A percentile compares a stretch with the other conserved stretches of the same genome.
phyloP scores from a whole-genome alignment of 2,329 filamentous ascomycete genomes.

The Talaromyces funiculosus region DNA sequence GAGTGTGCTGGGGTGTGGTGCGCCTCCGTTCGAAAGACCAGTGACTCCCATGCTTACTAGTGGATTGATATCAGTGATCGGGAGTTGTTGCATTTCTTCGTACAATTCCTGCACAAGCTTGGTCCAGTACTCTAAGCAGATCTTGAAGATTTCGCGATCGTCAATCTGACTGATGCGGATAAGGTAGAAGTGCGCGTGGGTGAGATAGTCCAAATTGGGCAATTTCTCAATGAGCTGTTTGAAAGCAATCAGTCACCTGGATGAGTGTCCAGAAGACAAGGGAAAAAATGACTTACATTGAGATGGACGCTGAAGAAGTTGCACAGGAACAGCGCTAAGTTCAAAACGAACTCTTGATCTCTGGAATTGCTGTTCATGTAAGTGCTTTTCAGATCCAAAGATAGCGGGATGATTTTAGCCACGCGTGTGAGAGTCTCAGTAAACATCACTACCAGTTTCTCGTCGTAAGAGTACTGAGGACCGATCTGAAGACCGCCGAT shows the following conservation, averaged over 20 bases:
- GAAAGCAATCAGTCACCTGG: conserved; percentile 14
- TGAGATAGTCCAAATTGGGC: conserved; percentile 88
- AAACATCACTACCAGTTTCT: conserved; percentile 97
- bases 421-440: conserved; percentile 92
- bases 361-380: conserved; percentile 86
- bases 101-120: conserved; percentile 97
- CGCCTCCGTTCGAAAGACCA: conserved; percentile 70
- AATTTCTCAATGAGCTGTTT: conserved; percentile 83
- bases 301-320: conserved; percentile 96
- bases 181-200: conserved; percentile 95
- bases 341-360: conserved; percentile 97
- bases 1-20: conserved; percentile 76
- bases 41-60: conserved; percentile 70
- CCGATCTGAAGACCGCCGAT: conserved; percentile 89
- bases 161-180: conserved; percentile 98
- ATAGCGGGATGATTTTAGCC: conserved; percentile 84
- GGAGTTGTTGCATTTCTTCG: conserved; percentile 96
- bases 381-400: conserved; percentile 82
- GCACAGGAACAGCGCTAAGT: conserved; percentile 88
- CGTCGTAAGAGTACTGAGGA: conserved; percentile 72
- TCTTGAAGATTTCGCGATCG: conserved; percentile 98
- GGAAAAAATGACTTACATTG: conserved; percentile 51
- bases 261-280: not conserved
- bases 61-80: conserved; percentile 87
- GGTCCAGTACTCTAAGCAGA: conserved; percentile 97